Base-by-base conservation (phyloP, 2,329 filamentous ascomycete species). In the Cryphonectria parasitica region DNA sequence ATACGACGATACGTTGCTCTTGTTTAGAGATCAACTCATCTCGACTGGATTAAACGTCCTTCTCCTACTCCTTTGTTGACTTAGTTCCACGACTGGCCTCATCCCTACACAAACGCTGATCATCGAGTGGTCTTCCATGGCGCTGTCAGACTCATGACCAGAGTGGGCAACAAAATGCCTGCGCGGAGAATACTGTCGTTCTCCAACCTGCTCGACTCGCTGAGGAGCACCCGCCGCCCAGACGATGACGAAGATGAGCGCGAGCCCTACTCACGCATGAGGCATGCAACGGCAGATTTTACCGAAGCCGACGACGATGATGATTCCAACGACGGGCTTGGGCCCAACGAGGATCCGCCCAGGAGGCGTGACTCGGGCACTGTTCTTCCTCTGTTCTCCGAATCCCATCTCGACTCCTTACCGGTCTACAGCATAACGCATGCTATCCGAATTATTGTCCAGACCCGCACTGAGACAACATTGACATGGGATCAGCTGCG, bases 401-500 rank as follows among this genome's bases (percentile, higher is more conserved):
- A 92, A 31, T 88, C 88, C 69, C 91, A 95, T 80, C 86, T 97
- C 74, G 95, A 97, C 82, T 87, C 91, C 13, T 86, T 98, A 8
- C 95, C 95, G 28, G 90, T 97, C 70, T 98, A 98, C 84, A 92
- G 90, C 80, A 90, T 97, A 75, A 97, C 95, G 39, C 95, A 98
- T 81, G 90, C 93, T 43, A 95, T 98, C 73, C 92, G 95, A 74
- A 90, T 94, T 67, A 87, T 98, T 69, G 90, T 98, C 72, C 88
- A 93, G 74, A 87, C 93, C 71, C 90, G 92, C 78, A 97, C 94
- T 80, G 95, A 98, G 83, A 98, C 95, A 1, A 95, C 94, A 0
- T 83, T 98, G 66, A 91, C 94, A 22, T 98, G 95, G 95, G 95
- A 98, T 74, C 95, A 98, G 80, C 85, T 98, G 73, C 90, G 95